These are phyloP conservation scores for Solanum piurae DNA, from an alignment of 257 asterid species.

Conservation along the genomic window DNA sequence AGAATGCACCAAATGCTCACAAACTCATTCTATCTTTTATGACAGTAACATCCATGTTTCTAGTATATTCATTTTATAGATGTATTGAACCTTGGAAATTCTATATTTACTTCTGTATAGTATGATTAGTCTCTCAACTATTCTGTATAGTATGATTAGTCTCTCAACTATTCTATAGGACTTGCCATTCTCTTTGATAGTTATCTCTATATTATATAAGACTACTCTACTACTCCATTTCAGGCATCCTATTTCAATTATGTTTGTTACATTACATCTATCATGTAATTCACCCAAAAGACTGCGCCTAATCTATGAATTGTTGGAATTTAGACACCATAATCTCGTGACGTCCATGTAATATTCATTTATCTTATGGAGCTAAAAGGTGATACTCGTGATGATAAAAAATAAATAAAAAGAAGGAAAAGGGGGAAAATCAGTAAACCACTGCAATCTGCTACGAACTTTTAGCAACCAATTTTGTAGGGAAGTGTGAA, in stretches of 20 bases:
- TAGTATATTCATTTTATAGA: background rate
- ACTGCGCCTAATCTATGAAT: background rate
- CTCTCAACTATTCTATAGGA: background rate
- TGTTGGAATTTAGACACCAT: background rate
- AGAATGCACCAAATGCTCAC: background rate
- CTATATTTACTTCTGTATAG: background rate
- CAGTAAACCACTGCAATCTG: background rate
- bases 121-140: background rate
- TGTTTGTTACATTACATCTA: background rate
- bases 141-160: background rate
- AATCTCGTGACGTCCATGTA: background rate
- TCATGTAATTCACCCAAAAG: background rate
- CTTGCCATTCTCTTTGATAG: background rate
- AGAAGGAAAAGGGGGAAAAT: background rate
- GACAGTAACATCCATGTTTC: background rate
- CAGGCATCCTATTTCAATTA: background rate
- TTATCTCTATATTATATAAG: background rate
- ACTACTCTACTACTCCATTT: background rate
- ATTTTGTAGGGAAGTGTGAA: background rate
- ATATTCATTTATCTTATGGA: background rate
- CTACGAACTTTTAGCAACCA: background rate
- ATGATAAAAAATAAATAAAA: background rate
- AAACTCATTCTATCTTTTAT: background rate
- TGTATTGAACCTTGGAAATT: background rate
- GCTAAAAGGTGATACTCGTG: background rate